A percentile compares a stretch with the other conserved stretches of the same genome.
phyloP scores from a whole-genome alignment of 208 protist genomes.

The Trichomonas gallinae region DNA sequence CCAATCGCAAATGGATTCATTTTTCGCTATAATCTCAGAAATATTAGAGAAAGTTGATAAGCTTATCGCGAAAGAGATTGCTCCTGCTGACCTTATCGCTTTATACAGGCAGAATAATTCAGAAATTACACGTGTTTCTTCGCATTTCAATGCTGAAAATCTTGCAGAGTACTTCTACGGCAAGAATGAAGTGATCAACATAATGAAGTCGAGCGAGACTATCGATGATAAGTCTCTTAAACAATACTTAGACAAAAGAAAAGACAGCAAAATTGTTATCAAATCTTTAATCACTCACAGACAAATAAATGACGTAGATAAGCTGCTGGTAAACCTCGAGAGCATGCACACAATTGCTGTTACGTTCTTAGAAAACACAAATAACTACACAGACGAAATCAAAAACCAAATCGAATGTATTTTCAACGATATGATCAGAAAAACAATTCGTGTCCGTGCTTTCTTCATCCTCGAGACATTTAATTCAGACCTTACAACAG shows the following conservation, averaged over 20 bases:
- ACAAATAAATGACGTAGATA: not conserved
- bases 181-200: not conserved
- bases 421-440: not conserved
- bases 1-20: not conserved
- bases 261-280: not conserved
- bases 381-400: not conserved
- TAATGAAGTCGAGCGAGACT: not conserved
- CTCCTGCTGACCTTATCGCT: not conserved
- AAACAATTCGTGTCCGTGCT: not conserved
- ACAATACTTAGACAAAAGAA: not conserved
- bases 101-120: not conserved
- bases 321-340: not conserved
- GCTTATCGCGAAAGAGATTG: not conserved
- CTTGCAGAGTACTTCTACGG: not conserved
- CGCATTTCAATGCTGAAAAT: not conserved
- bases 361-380: not conserved
- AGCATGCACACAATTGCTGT: not conserved
- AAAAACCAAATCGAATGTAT: not conserved
- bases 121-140: not conserved
- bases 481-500: not conserved
- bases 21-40: not conserved
- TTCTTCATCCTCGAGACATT: not conserved
- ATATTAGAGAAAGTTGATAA: not conserved
- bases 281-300: not conserved
- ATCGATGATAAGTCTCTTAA: not conserved